Percentiles rank a stretch among this genome's conserved stretches.
Evolutionary conservation across 139 green algal genomes (phyloP).

Genomic region (Tetraselmis striata): DNA sequence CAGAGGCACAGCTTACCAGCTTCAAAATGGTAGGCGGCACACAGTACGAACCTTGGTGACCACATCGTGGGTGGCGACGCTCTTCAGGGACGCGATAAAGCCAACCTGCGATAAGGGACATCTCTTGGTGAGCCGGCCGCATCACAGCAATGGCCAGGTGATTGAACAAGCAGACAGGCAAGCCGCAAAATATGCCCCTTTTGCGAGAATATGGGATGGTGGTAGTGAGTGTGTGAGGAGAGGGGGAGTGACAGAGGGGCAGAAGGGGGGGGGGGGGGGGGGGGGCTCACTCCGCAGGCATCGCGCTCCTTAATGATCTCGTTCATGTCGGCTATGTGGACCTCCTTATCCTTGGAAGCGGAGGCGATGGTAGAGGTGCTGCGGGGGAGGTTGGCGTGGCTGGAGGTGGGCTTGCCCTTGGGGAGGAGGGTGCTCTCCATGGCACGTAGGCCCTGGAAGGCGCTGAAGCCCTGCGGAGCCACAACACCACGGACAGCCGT

Average conservation of each 20-base stretch:
- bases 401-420: neutral
- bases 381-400: neutral
- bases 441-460: neutral
- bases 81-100: slow-evolving; percentile 92
- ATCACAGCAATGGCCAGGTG: neutral
- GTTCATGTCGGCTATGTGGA: slow-evolving; percentile 70
- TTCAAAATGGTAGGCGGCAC: neutral
- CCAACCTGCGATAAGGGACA: slow-evolving; percentile 64
- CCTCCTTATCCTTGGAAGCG: neutral
- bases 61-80: slow-evolving; percentile 82
- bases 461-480: neutral
- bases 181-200: neutral
- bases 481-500: neutral
- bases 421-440: neutral
- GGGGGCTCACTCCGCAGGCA: slow-evolving; percentile 90
- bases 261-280: too few relatives aligned
- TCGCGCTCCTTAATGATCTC: slow-evolving; percentile 86
- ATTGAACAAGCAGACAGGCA: neutral
- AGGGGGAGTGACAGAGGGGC: neutral
- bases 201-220: neutral
- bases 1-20: too few relatives aligned
- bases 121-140: neutral
- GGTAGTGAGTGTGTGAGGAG: neutral
- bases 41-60: slow-evolving; percentile 63
- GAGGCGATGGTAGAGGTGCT: neutral